Conservation (phyloP, 139 green algal species). For the Gonium pectorale region DNA sequence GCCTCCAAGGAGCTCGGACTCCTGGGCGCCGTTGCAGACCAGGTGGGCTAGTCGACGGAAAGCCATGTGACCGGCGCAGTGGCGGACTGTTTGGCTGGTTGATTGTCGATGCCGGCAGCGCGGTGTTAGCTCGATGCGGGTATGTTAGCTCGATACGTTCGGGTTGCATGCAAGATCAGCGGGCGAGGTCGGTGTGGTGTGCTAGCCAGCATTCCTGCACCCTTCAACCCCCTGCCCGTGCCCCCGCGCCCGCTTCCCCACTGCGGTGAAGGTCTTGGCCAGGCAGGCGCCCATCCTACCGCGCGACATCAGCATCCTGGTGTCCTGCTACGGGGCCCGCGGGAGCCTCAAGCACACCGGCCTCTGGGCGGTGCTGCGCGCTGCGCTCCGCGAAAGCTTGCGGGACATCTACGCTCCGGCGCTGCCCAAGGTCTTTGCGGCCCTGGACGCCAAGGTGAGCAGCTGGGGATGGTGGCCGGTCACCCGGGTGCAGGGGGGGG, state of each 20-base stretch:
- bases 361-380: not conserved
- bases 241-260: too few relatives aligned
- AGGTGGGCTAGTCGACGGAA: not conserved
- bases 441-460: too few relatives aligned
- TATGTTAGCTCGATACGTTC: too few relatives aligned
- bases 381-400: too few relatives aligned
- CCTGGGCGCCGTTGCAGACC: not conserved
- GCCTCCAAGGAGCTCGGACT: not conserved
- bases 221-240: not conserved
- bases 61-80: not conserved
- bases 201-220: too few relatives aligned
- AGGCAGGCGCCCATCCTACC: not conserved
- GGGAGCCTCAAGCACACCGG: not conserved
- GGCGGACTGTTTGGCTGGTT: not conserved
- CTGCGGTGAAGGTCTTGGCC: not conserved
- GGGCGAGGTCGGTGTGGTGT: not conserved
- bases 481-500: too few relatives aligned
- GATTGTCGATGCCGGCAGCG: not conserved
- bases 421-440: too few relatives aligned
- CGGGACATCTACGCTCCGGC: too few relatives aligned
- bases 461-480: too few relatives aligned
- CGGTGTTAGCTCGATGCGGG: too few relatives aligned
- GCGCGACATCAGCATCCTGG: not conserved
- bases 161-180: not conserved
- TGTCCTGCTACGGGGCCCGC: not conserved